These are phyloP conservation scores for Cinchona pubescens DNA, from an alignment of 257 asterid genomes.

Conservation along the genomic window DNA sequence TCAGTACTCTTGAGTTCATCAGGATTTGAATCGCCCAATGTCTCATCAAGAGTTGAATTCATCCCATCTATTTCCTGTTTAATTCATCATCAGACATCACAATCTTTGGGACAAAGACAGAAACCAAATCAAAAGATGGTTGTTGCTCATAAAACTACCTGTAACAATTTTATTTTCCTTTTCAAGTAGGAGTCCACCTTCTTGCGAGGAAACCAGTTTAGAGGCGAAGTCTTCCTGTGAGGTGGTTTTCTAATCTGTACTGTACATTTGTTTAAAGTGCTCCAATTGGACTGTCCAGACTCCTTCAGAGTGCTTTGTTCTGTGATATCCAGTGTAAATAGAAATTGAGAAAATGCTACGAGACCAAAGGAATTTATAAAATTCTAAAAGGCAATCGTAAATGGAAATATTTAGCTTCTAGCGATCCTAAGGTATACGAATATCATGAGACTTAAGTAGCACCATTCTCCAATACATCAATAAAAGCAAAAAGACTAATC, in stretches of 20 bases:
- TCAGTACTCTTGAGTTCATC: conserved; percentile 74
- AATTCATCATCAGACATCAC: conserved; percentile 2
- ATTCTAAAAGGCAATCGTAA: background rate
- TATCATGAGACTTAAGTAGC: background rate
- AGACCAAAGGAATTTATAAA: background rate
- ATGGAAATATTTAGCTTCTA: no score
- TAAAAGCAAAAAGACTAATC: no score
- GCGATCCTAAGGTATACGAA: no score
- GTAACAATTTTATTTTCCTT: conserved; percentile 85
- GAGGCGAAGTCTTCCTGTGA: conserved; percentile 72
- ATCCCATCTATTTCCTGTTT: conserved; percentile 83
- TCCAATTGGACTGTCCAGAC: conserved; percentile 48
- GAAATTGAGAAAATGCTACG: conserved; percentile 6
- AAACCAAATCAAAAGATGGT: conserved; percentile 10
- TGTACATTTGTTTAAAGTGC: conserved; percentile 59
- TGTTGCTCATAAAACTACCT: conserved; percentile 41
- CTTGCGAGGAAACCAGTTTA: conserved; percentile 88
- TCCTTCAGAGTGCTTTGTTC: conserved; percentile 62
- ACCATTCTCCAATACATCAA: background rate
- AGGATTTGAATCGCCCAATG: conserved; percentile 86
- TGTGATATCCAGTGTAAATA: conserved; percentile 25
- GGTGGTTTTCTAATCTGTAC: conserved; percentile 89
- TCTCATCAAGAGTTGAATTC: conserved; percentile 91
- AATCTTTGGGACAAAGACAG: background rate
- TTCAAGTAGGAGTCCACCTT: conserved; percentile 88